Percentiles rank a stretch among this genome's conserved stretches.
Evolutionary conservation across 192 early-diverging fungal species (phyloP).

Genomic region (Spinellus fusiger): DNA sequence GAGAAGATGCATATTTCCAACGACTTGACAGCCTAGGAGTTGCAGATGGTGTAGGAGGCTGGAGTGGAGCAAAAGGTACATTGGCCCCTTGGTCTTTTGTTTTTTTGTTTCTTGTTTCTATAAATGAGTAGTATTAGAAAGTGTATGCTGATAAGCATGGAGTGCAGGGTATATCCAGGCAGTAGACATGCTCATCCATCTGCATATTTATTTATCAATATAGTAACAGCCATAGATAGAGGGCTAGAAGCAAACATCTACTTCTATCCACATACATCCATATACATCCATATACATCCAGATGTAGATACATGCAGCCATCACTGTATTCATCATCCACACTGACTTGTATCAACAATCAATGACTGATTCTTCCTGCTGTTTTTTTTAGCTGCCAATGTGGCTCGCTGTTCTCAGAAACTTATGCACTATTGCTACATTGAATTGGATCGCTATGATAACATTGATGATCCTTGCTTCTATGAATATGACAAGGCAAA

Average conservation of each 20-base stretch:
- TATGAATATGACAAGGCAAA: slow-evolving; percentile 73
- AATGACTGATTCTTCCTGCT: not conserved
- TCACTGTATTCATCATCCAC: not conserved
- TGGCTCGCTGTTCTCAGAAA: slow-evolving; percentile 87
- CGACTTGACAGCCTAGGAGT: slow-evolving; percentile 85
- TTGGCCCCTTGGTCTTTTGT: not conserved
- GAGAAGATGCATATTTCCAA: slow-evolving; percentile 93
- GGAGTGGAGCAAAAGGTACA: slow-evolving; percentile 43
- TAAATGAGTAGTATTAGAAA: too few relatives aligned
- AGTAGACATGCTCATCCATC: not conserved
- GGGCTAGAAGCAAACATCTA: not conserved
- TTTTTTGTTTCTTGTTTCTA: slow-evolving; percentile 3
- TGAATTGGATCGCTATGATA: slow-evolving; percentile 87
- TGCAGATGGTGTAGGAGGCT: slow-evolving; percentile 95
- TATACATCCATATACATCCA: too few relatives aligned
- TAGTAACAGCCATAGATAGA: not conserved
- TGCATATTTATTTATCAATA: not conserved
- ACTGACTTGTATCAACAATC: not conserved
- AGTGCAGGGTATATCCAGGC: not conserved
- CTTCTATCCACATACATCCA: too few relatives aligned
- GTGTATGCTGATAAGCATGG: too few relatives aligned
- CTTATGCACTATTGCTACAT: slow-evolving; percentile 89
- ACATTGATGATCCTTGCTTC: slow-evolving; percentile 70
- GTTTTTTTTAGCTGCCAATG: slow-evolving; percentile 65
- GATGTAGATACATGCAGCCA: not conserved